Percentiles rank a stretch among this genome's conserved stretches.
Evolutionary conservation across 345 rosid genomes (phyloP).

Genomic region (Eucalyptus curtisii): DNA sequence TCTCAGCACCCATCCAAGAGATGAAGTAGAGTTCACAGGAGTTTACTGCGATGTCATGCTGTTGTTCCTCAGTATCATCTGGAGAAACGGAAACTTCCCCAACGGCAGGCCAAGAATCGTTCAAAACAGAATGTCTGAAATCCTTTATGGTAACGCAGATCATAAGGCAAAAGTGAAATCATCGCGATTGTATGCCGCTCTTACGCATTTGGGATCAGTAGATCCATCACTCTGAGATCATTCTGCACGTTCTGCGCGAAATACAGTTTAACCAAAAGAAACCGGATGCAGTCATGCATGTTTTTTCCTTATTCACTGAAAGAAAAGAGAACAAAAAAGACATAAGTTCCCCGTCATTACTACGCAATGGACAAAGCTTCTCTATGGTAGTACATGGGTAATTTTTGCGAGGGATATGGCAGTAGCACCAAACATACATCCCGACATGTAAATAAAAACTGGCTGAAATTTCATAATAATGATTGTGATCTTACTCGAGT

Average conservation of each 20-base stretch:
- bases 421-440: background rate
- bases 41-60: background rate
- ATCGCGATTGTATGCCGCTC: background rate
- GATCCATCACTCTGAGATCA: background rate
- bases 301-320: background rate
- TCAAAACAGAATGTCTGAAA: background rate
- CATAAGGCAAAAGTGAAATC: background rate
- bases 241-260: background rate
- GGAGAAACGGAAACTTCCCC: background rate
- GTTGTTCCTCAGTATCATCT: background rate
- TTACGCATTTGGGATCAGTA: background rate
- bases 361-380: background rate
- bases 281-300: background rate
- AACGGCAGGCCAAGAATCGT: background rate
- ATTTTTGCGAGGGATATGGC: background rate
- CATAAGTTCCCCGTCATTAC: background rate
- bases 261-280: background rate
- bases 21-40: background rate
- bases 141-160: background rate
- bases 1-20: background rate
- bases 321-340: background rate
- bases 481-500: background rate
- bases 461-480: background rate
- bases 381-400: background rate
- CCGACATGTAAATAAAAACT: background rate